Evolutionary conservation across 2,329 filamentous ascomycete species (phyloP), one percentile per base, ranked within the genome.

Genomic region (Exophiala xenobiotica): DNA sequence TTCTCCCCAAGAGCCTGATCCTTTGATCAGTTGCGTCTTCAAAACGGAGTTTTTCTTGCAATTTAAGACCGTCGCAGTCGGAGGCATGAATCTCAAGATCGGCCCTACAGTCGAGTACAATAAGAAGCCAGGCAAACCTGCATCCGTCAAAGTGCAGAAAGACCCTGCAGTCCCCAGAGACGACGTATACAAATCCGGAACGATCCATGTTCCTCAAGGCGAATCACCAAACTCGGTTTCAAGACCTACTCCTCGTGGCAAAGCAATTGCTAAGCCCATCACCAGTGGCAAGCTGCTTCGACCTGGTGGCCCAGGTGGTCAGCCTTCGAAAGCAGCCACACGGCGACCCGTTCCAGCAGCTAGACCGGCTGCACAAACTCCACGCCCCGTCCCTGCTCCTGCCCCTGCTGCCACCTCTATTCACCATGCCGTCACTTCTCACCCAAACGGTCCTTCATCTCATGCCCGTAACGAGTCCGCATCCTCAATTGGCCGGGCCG

Each of bases 21-120:
- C 93, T n/a, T 78, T 99, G 18, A 71, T 99, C 64, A 95, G 86
- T 72, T 99, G 93, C 66, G 75, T 96, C 16, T 84, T 99, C 70
- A 99, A 99, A 76, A 99, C 93, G 0, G 93, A 99, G 66, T 85
- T 99, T 70, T 95, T 97, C 66, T 95, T 92, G 0, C 91, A 96
- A 58, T 84, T 99, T 74, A 83, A 86, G 66, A 84, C 82, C 44
- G 83, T 84, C 46, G 87, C 95, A 70, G 85, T 87, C 2, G 89
- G 87, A 6, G 85, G 88, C 7, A 81, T 95, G 66, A 90, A 85
- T 66, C 73, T 99, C 41, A 90, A 88, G 70, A 86, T 97, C 56
- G 82, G 76, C n/a, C 86, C 93, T 22, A 79, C 74, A 4, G 91
- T 99, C 61, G 89, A 96, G 67, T 99, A 96, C 70, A 91, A 92